phyloP scores from a whole-genome alignment of 2,329 filamentous ascomycete species.

The Epichloe amarillans region DNA sequence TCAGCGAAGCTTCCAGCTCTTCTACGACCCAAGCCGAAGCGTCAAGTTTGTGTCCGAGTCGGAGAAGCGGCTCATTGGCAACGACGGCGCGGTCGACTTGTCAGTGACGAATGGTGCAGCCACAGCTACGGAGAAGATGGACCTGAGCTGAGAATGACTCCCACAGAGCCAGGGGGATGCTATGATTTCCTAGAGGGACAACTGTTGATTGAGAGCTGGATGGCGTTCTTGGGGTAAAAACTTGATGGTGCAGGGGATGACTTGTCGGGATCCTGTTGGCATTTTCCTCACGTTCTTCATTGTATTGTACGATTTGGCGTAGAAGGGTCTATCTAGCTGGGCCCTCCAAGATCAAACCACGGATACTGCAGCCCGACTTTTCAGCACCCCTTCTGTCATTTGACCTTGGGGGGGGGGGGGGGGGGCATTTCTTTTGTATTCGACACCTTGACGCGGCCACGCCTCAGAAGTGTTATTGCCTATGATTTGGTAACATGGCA shows the following conservation, averaged over 20 bases:
- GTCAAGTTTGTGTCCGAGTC: conserved; percentile 83
- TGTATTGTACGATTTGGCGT: conserved; percentile 13
- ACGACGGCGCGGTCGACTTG: conserved; percentile 70
- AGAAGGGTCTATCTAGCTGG: conserved; percentile 11
- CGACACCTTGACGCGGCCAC: too few relatives aligned
- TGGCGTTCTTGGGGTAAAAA: conserved; percentile 16
- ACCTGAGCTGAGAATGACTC: conserved; percentile 24
- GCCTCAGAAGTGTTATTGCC: too few relatives aligned
- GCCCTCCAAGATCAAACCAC: neutral
- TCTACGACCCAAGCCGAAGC: conserved; percentile 80
- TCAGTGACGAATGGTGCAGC: conserved; percentile 30
- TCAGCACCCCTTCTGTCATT: neutral
- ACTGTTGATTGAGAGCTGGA: conserved; percentile 12
- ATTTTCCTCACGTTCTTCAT: neutral
- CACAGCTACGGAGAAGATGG: conserved; percentile 25
- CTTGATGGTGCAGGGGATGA: neutral
- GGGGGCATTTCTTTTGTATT: fast-evolving
- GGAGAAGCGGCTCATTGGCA: conserved; percentile 85
- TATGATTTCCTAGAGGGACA: neutral
- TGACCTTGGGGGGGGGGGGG: too few relatives aligned
- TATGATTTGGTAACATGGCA: too few relatives aligned
- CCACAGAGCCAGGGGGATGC: neutral
- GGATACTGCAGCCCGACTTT: neutral
- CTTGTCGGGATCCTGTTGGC: neutral
- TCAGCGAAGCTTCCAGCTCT: conserved; percentile 83